Conservation (phyloP, 208 protist genomes). For the Wallacemonas collosoma region DNA sequence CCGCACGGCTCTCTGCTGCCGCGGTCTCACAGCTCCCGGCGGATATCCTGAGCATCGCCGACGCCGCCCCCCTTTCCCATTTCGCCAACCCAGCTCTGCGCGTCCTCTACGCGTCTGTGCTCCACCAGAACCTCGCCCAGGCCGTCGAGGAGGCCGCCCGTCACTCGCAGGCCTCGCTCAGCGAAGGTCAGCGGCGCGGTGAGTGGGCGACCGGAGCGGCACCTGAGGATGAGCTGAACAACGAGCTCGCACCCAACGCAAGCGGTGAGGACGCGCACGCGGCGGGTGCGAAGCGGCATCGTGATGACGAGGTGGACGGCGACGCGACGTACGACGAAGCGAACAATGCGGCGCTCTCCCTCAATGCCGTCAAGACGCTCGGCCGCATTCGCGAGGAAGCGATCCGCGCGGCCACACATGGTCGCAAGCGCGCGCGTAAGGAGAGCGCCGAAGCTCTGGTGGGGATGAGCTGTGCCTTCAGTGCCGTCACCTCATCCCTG, state of each 20-base stretch:
- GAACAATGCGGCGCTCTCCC: conserved; percentile 29
- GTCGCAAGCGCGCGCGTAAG: conserved; percentile 22
- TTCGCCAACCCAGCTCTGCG: conserved; percentile 43
- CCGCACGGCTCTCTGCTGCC: not conserved
- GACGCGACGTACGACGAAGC: not conserved
- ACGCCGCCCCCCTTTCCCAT: conserved; percentile 32
- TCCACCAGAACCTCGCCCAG: conserved; percentile 34
- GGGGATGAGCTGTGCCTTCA: conserved; percentile 41
- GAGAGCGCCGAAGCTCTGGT: conserved; percentile 31
- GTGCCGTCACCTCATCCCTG: conserved; percentile 47
- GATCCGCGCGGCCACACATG: not conserved
- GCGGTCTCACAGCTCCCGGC: conserved; percentile 4
- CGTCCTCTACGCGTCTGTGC: conserved; percentile 32
- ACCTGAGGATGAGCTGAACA: conserved; percentile 6
- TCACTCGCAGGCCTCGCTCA: conserved; percentile 19
- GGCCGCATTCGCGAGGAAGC: conserved; percentile 47
- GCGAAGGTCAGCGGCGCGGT: not conserved
- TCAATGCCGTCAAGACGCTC: conserved; percentile 51
- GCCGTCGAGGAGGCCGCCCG: conserved; percentile 32
- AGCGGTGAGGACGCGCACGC: conserved; percentile 20
- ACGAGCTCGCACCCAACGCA: not conserved
- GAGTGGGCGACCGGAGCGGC: conserved; percentile 15
- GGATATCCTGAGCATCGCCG: conserved; percentile 23
- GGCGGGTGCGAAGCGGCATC: conserved; percentile 12
- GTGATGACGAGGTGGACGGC: conserved; percentile 15